Evolutionary conservation across 164 flowering plant genomes (phyloP).

Genomic region (Kingdonia uniflora): DNA sequence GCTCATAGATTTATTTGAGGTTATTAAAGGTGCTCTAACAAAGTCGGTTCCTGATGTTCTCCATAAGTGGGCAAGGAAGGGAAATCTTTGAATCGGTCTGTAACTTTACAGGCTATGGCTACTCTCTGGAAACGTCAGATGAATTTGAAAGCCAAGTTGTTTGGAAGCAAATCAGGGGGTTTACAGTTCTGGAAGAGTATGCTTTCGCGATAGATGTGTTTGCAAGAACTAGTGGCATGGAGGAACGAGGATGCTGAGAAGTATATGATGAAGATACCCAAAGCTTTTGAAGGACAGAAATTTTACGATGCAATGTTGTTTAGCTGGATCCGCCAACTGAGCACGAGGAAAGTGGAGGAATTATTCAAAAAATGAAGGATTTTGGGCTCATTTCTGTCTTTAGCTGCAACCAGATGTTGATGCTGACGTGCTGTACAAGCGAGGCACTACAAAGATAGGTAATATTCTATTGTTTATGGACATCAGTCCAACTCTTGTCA

Average conservation of each 20-base stretch:
- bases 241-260: constrained; percentile 42
- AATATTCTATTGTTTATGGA: constrained; percentile 76
- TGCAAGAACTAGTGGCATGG: constrained; percentile 47
- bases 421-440: constrained; percentile 84
- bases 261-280: constrained; percentile 47
- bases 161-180: constrained; percentile 34
- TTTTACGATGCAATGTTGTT: constrained; percentile 61
- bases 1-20: constrained; percentile 24
- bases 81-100: constrained; percentile 32
- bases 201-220: constrained; percentile 66
- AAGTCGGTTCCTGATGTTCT: constrained; percentile 28
- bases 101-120: constrained; percentile 27
- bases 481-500: constrained; percentile 48
- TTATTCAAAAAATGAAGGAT: constrained; percentile 74
- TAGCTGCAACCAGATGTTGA: constrained; percentile 67
- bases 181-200: constrained; percentile 58
- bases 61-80: constrained; percentile 62
- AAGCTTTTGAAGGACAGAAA: constrained; percentile 55
- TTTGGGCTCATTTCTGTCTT: constrained; percentile 45
- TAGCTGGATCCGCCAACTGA: constrained; percentile 24
- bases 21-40: constrained; percentile 27
- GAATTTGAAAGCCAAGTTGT: constrained; percentile 46
- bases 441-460: constrained; percentile 55
- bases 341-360: constrained; percentile 58
- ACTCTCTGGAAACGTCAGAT: constrained; percentile 43